Conservation (phyloP, 2,329 filamentous ascomycete species). For the Hymenoscyphus fraxineus region DNA sequence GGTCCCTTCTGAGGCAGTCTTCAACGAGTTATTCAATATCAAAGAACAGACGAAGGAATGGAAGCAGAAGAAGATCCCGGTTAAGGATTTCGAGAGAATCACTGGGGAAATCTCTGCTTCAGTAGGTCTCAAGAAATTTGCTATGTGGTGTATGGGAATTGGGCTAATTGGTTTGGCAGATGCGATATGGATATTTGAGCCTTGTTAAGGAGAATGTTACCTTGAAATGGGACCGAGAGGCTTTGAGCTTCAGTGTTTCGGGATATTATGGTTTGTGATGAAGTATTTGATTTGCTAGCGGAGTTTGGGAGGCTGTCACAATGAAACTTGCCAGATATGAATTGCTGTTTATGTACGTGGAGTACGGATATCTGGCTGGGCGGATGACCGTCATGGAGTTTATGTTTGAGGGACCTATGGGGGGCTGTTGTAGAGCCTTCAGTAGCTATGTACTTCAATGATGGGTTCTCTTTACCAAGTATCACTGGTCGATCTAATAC, state of each 20-base stretch:
- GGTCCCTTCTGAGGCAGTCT: slow-evolving; percentile 8
- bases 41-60: neutral
- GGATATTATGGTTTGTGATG: slow-evolving; percentile 5
- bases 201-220: slow-evolving; percentile 4
- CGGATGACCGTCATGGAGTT: neutral
- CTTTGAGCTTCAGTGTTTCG: slow-evolving; percentile 5
- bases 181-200: neutral
- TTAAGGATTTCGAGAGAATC: neutral
- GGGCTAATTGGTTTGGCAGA: neutral
- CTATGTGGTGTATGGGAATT: neutral
- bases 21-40: slow-evolving; percentile 2
- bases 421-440: too few relatives aligned
- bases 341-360: neutral
- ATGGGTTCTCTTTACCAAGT: too few relatives aligned
- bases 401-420: neutral
- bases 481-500: too few relatives aligned
- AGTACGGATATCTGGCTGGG: neutral
- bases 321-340: neutral
- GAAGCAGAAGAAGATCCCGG: slow-evolving; percentile 9
- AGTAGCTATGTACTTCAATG: too few relatives aligned
- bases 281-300: neutral
- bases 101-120: neutral
- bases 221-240: slow-evolving; percentile 2
- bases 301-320: neutral
- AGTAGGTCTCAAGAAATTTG: neutral